Base-by-base conservation (phyloP, 139 green algal species). In the Chlamydomonas schloesseri region DNA sequence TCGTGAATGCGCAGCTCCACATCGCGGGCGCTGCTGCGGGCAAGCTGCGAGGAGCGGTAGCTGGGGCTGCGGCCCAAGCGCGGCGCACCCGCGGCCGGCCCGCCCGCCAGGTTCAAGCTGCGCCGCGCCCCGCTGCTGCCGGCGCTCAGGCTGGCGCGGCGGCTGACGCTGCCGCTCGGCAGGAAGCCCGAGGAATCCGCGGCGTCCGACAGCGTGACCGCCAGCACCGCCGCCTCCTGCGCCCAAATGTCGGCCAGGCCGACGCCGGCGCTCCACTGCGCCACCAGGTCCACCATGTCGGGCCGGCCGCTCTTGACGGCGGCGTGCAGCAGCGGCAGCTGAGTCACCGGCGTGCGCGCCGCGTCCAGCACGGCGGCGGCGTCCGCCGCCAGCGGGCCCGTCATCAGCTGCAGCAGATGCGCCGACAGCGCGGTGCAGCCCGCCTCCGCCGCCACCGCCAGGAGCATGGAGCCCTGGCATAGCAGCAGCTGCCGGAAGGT, bases 261-360 rank as follows among this genome's bases (percentile, higher is more conserved):
- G 13, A n/a, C 57, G 28, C 28, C 29, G 36, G 26, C 29, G 13
- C 17, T 47, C 76, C 76, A 83, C 17, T 42, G 28, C 20, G 37
- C 76, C 37, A 73, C 36, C 60, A 83, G 42, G 76, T 83, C 76
- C 13, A 83, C 78, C 78, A 84, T 75, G n/a, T 20, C 42, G 11
- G 20, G 0, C 46, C 71, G 24, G 42, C 78, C 78, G 29, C 21
- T 46, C 78, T 68, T 75, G n/a, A 75, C 78, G 47, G 78, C 78
- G 15, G 78, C 78, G 47, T 84, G 78, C 78, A 84, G 65, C 78
- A 84, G 78, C 67, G 78, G 78, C 46, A 84, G 64, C 64, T 75
- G 64, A 46, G 65, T 74, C n/a, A 74, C 46, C 11, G 78, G 78
- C 46, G 78, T 75, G 65, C 64, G 64, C 24, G 65, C 47, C 14